Evolutionary conservation across 345 rosid genomes (phyloP).

Genomic region (Heritiera littoralis): DNA sequence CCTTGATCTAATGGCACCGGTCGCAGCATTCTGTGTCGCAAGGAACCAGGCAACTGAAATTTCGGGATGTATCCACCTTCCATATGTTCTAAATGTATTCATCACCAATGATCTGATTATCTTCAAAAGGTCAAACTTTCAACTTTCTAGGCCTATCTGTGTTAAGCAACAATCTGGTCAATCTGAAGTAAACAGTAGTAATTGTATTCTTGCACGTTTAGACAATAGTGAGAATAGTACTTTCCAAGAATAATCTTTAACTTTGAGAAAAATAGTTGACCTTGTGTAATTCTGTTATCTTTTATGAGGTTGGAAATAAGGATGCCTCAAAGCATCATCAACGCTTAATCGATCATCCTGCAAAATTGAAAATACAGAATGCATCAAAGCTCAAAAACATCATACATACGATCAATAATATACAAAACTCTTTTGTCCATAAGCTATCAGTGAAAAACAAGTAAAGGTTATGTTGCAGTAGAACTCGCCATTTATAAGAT

Average conservation of each 20-base stretch:
- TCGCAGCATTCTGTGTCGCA: not conserved
- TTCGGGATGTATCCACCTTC: slow-evolving; percentile 2
- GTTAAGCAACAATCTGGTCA: not conserved
- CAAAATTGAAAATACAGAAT: not conserved
- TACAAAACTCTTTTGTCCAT: not conserved
- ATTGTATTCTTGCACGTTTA: not conserved
- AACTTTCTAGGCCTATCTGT: not conserved
- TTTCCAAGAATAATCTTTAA: not conserved
- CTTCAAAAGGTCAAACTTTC: not conserved
- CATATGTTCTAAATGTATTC: not conserved
- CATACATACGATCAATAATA: not conserved
- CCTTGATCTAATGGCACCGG: not conserved
- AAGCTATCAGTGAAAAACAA: not conserved
- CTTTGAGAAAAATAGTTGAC: slow-evolving; percentile 11
- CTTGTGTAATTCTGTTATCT: not conserved
- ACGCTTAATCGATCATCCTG: slow-evolving; percentile 74
- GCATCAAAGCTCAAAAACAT: not conserved
- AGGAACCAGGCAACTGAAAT: not conserved
- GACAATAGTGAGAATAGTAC: not conserved
- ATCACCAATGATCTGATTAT: not conserved
- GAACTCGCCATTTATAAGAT: not conserved
- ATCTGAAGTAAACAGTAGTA: not conserved
- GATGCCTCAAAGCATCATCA: slow-evolving; percentile 78
- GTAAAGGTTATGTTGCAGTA: not conserved
- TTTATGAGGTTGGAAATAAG: slow-evolving; percentile 63